A percentile compares a stretch with the other conserved stretches of the same genome.
Evolutionary conservation across 257 asterid genomes (phyloP).

Genomic region (Scutellaria galericulata): DNA sequence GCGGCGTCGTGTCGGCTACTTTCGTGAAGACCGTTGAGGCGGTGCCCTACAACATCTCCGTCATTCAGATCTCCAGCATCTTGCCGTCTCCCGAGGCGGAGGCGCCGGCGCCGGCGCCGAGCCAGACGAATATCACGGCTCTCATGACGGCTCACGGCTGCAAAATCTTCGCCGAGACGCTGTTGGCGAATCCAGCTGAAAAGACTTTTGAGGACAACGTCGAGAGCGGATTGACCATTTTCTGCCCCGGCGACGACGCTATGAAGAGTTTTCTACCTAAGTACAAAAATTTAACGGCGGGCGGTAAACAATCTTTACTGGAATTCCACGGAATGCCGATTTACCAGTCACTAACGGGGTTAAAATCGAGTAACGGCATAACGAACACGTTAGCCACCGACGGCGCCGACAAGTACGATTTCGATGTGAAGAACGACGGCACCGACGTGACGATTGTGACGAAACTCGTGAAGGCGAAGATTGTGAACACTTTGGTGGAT

Average conservation of each 20-base stretch:
- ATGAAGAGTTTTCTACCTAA: conserved; percentile 69
- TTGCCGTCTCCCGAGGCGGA: conserved; percentile 66
- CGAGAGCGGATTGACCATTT: conserved; percentile 67
- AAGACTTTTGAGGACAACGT: conserved; percentile 54
- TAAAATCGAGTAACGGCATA: conserved; percentile 60
- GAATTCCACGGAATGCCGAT: conserved; percentile 66
- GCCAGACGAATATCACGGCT: conserved; percentile 56
- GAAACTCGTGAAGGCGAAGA: conserved; percentile 54
- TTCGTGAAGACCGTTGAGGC: conserved; percentile 58
- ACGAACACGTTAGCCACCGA: conserved; percentile 70
- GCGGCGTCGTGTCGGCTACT: conserved; percentile 45
- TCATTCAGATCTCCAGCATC: conserved; percentile 65
- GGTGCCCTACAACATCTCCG: conserved; percentile 71
- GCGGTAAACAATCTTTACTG: conserved; percentile 42
- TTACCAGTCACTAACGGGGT: conserved; percentile 53
- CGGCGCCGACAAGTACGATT: conserved; percentile 55
- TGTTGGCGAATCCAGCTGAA: conserved; percentile 59
- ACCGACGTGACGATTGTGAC: conserved; percentile 57
- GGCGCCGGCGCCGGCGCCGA: conserved; percentile 80
- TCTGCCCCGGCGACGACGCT: conserved; percentile 80
- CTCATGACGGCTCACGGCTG: conserved; percentile 81
- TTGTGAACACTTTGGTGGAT: conserved; percentile 61
- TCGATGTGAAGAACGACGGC: conserved; percentile 65
- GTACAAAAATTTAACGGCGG: conserved; percentile 56
- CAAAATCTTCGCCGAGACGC: conserved; percentile 68